A percentile compares a stretch with the other conserved stretches of the same genome.
Conservation (phyloP, 164 flowering plant genomes). For the Kalanchoe fedtschenkoi region DNA sequence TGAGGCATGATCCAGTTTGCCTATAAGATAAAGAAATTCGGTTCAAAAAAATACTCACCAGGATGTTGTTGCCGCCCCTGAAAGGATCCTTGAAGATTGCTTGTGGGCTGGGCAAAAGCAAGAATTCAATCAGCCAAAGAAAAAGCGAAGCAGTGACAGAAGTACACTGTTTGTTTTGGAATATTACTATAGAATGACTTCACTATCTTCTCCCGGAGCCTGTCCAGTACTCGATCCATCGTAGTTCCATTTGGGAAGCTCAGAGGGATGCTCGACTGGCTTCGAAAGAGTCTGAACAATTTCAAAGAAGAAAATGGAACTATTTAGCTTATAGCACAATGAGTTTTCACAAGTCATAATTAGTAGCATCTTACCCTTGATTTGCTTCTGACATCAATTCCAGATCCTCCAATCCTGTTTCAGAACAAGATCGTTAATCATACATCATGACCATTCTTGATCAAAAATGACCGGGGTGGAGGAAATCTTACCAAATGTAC, state of each 20-base stretch:
- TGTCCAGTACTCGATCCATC: too few relatives aligned
- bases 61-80: constrained; percentile 88
- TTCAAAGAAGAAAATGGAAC: neutral
- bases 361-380: constrained; percentile 36
- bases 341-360: too few relatives aligned
- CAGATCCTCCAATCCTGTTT: constrained; percentile 47
- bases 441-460: too few relatives aligned
- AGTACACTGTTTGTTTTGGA: neutral
- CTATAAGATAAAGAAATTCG: too few relatives aligned
- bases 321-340: too few relatives aligned
- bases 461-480: neutral
- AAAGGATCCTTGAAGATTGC: constrained; percentile 96
- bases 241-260: too few relatives aligned
- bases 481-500: constrained; percentile 55
- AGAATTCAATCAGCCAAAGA: neutral
- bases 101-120: constrained; percentile 54
- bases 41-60: constrained; percentile 58
- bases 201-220: constrained; percentile 99
- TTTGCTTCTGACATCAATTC: constrained; percentile 39
- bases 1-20: too few relatives aligned
- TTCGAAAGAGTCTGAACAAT: constrained; percentile 55
- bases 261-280: constrained; percentile 75
- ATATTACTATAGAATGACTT: constrained; percentile 91
- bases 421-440: neutral
- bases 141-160: too few relatives aligned